Evolutionary conservation across 768 basidiomycete genomes (phyloP).

Genomic region (Lentinus brumalis): DNA sequence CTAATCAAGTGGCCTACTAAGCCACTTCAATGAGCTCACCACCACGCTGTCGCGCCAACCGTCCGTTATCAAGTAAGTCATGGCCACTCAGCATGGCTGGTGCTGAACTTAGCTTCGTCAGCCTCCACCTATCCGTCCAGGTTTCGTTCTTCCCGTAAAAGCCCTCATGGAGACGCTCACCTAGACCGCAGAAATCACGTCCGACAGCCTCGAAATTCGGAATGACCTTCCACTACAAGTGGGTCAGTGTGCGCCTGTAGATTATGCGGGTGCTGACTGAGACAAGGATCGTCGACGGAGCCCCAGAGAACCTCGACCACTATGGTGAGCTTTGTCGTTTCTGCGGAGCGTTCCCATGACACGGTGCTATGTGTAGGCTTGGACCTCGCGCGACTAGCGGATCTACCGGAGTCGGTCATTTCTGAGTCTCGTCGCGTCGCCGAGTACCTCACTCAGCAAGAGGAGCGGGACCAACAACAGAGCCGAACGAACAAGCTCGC

Average conservation of each 20-base stretch:
- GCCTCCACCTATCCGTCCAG: slow-evolving; percentile 82
- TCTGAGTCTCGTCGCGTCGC: slow-evolving; percentile 64
- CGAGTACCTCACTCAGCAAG: slow-evolving; percentile 55
- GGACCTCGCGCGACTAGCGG: slow-evolving; percentile 85
- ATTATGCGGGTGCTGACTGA: not conserved
- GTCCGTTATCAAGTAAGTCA: slow-evolving; percentile 73
- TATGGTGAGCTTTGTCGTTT: slow-evolving; percentile 55
- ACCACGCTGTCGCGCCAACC: slow-evolving; percentile 76
- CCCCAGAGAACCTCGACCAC: slow-evolving; percentile 60
- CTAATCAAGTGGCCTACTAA: slow-evolving; percentile 25
- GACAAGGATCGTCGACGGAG: slow-evolving; percentile 72
- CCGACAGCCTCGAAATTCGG: slow-evolving; percentile 61
- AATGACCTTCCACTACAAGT: slow-evolving; percentile 82
- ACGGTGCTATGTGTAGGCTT: slow-evolving; percentile 56
- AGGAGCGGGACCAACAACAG: slow-evolving; percentile 57
- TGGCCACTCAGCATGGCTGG: not conserved
- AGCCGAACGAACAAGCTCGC: slow-evolving; percentile 63
- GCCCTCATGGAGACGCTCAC: no score
- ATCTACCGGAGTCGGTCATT: slow-evolving; percentile 76
- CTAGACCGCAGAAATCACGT: slow-evolving; percentile 48
- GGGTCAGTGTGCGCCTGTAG: not conserved
- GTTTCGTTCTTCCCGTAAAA: slow-evolving; percentile 34
- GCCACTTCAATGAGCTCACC: slow-evolving; percentile 81
- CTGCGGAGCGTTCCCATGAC: not conserved
- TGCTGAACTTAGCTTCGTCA: slow-evolving; percentile 31